These are phyloP conservation scores for Coemansia sp. DNA, from an alignment of 192 early-diverging fungal species.

Conservation along the genomic window DNA sequence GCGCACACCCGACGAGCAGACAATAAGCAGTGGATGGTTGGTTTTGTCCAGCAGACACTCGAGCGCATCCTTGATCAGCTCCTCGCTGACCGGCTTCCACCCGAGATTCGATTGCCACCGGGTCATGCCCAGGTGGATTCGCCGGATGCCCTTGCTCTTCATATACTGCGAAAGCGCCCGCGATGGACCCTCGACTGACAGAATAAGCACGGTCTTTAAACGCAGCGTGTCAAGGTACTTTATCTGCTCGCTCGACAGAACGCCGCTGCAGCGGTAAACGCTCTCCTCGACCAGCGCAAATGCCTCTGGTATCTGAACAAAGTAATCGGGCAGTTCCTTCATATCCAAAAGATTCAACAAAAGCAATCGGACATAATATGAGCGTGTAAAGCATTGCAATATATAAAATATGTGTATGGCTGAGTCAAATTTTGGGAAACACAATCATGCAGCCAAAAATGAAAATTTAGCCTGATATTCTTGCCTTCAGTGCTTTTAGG, in stretches of 20 bases:
- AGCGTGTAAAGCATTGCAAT: too few relatives aligned
- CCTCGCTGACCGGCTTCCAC: conserved; percentile 93
- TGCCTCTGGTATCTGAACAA: conserved; percentile 65
- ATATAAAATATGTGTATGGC: too few relatives aligned
- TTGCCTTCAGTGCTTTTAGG: too few relatives aligned
- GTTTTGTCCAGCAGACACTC: conserved; percentile 78
- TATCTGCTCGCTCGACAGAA: conserved; percentile 70
- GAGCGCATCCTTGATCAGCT: conserved; percentile 93
- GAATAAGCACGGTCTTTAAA: conserved; percentile 76
- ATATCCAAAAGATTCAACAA: conserved; percentile 20
- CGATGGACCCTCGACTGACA: conserved; percentile 81
- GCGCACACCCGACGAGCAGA: conserved; percentile 92
- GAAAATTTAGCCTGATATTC: too few relatives aligned
- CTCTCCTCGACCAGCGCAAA: conserved; percentile 90
- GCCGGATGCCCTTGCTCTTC: conserved; percentile 65
- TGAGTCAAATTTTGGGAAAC: too few relatives aligned
- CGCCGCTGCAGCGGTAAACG: conserved; percentile 78
- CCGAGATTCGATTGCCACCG: conserved; percentile 67
- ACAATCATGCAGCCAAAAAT: too few relatives aligned
- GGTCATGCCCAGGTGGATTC: conserved; percentile 67
- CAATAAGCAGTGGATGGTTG: conserved; percentile 85
- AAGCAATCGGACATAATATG: neutral
- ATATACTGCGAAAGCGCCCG: conserved; percentile 70
- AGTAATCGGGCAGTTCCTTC: conserved; percentile 49
- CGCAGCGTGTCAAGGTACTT: conserved; percentile 76